These are phyloP conservation scores for Elaeis oleifera DNA, from an alignment of 202 grass and related monocot genomes.

Conservation along the genomic window DNA sequence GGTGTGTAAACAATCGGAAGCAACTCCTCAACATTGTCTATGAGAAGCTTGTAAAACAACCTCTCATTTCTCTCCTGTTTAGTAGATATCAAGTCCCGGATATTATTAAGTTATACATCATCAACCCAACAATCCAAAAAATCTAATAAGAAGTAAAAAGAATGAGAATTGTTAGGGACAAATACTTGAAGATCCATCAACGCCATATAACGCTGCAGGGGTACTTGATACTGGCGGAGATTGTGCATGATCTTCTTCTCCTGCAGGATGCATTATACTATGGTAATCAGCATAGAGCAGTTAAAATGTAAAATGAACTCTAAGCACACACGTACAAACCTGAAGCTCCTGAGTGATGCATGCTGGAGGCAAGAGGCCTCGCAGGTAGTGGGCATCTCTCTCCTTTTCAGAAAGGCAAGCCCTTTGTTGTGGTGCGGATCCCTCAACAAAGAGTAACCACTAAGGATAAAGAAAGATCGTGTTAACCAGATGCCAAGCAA, in stretches of 20 bases:
- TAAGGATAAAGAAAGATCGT: constrained; percentile 12
- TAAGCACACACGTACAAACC: constrained; percentile 19
- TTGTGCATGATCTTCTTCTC: constrained; percentile 87
- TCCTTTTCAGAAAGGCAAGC: constrained; percentile 83
- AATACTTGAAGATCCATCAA: constrained; percentile 76
- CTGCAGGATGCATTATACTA: constrained; percentile 27
- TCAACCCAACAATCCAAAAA: background rate
- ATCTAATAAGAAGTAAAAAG: too few relatives aligned
- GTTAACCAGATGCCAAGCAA: background rate
- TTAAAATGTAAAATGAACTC: background rate
- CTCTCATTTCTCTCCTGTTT: constrained; percentile 78
- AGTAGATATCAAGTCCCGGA: constrained; percentile 5
- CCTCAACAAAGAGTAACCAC: constrained; percentile 69
- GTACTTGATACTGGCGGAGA: constrained; percentile 55
- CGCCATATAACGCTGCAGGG: constrained; percentile 66
- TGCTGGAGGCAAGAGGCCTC: constrained; percentile 64
- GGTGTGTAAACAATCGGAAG: constrained; percentile 89
- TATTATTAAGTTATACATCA: background rate
- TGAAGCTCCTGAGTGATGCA: constrained; percentile 65
- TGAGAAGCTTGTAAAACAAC: constrained; percentile 81
- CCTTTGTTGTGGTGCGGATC: constrained; percentile 94
- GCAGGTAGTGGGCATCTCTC: constrained; percentile 82
- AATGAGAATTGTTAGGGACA: background rate
- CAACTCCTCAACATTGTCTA: constrained; percentile 87
- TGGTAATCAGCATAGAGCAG: background rate